Evolutionary conservation across 2,329 filamentous ascomycete genomes (phyloP), one percentile per base, ranked within the genome.

Genomic region (Nemania sp.): DNA sequence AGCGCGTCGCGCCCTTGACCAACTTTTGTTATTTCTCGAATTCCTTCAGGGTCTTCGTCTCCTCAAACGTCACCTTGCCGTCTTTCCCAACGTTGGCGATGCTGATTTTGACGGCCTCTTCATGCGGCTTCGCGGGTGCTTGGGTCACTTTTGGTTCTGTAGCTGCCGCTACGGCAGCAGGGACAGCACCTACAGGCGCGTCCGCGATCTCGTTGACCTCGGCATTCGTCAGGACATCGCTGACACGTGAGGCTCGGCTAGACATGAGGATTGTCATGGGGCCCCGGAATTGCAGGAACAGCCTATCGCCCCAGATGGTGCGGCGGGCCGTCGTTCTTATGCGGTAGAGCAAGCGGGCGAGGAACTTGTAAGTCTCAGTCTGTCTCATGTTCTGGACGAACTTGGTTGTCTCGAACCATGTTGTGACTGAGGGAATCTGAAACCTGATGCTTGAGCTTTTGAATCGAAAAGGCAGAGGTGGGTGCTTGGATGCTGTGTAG

Each of bases 121-220:
- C 72, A 13, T 60, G 67, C 15, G 66, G 73, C 43, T 70, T 70
- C 40, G 72, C 68, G 52, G 72, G 69, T 34, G 69, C 54, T 12
- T 62, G 60, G 12, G 57, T 63, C 5, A 66, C 57, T 62, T 77
- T 77, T 15, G 77, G 78, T 64, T 76, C 77, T 5, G 69, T 74
- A 7, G 75, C 76, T 47, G 78, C 67, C 65, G 82, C 83, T 10
- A 89, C 75, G 1, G 87, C 87, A 37, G 85, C 79, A 2, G 86
- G 79, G 0, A 90, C 83, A 1, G 83, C 81, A 1, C 93, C 94
- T 0, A 91, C 86, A 34, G 92, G 90, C 5, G 87, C 81, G 71
- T 93, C 89, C 0, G 94, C 94, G 62, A 97, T 90, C 77, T 98
- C 95, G 67, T 96, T 93, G 57, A 98, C 85, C 67, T 99, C 89